Base-by-base conservation (phyloP, 2,329 filamentous ascomycete genomes). In the Alternaria sp. region DNA sequence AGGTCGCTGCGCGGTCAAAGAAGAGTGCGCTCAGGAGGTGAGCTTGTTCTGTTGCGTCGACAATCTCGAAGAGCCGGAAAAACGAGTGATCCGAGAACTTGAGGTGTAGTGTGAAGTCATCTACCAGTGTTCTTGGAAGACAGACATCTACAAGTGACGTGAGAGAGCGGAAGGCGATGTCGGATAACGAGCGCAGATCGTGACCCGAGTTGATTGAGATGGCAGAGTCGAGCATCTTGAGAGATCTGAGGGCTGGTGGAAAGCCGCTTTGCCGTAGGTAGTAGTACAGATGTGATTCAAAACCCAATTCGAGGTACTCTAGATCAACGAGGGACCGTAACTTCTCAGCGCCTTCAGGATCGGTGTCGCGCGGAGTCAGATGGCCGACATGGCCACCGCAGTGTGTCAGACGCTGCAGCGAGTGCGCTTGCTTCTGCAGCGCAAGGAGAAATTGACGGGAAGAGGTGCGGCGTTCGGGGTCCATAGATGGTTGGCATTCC, bases 401-500 rank as follows among this genome's bases (percentile, higher is more conserved):
- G 38, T 78, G 75, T 4, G 54, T 62, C 16, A 79, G 62, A 5
- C 63, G 64, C 51, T 69, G 61, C 4, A 79, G 64, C 2, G 76
- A 78, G n/a, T 67, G 54, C 5, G 72, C 68, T 70, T 79, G 77
- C 26, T 65, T 63, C 30, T 68, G 61, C 2, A 79, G 61, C 5
- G 72, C 73, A 5, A 64, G 54, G 2, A 78, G 60, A 30, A 79
- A 75, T n/a, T 57, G 52, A 8, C 57, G 54, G 12, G 69, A 66
- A 9, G 66, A 69, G 11, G 72, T 76, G 39, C 68, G 66, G 28
- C 64, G 56, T 16, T 51, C 44, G 1, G 49, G 51, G 34, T 66
- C 61, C 59, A 56, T 54, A 2, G 59, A 62, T 3, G 73, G 73
- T 3, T 54, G 38, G 24, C 73, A 73, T 26, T 63, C 67, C 16